Evolutionary conservation across 139 green algal genomes (phyloP), one percentile per base, ranked within the genome.

Genomic region (Zygnema circumcarinatum): DNA sequence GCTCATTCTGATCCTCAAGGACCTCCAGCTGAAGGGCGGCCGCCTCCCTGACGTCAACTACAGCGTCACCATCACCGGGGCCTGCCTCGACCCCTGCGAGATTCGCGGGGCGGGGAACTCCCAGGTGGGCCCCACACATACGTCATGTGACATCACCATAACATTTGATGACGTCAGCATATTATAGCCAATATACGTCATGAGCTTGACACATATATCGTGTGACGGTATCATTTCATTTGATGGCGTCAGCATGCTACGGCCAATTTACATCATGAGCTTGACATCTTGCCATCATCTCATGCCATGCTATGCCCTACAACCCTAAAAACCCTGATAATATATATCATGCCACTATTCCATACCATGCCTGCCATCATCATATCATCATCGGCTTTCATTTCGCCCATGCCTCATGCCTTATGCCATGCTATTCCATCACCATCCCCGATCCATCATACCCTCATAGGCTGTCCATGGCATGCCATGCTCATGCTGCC

Each of bases 141-240:
- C 69, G 7, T 16, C 3, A 22, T 78, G 3, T 38, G 47, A 78
- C 69, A 78, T 25, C 25, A 29, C 54, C 29, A 72, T 72, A 29
- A 33, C 54, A 72, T 72, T 72, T 72, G 54, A 33, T 29, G 25
- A 25, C 54, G 25, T 72, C 25, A 72, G 54, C 54, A 72, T 33
- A 33, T 72, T 29, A 72, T n/a, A n/a, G n/a, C n/a, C n/a, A n/a
- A n/a, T n/a, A n/a, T n/a, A n/a, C n/a, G n/a, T n/a, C n/a, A n/a
- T n/a, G n/a, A n/a, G n/a, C n/a, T 72, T 29, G 29, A 29, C 29
- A 33, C 54, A 25, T 72, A 33, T 72, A 33, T 72, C 29, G 25
- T 72, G 54, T 72, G 54, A 72, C 54, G 29, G 54, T 29, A 72
- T 72, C 54, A 72, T 25, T 72, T 72, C 54, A 72, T 29, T 72